A percentile compares a stretch with the other conserved stretches of the same genome.
Evolutionary conservation across 257 asterid species (phyloP).

Genomic region (Petunia axillaris): DNA sequence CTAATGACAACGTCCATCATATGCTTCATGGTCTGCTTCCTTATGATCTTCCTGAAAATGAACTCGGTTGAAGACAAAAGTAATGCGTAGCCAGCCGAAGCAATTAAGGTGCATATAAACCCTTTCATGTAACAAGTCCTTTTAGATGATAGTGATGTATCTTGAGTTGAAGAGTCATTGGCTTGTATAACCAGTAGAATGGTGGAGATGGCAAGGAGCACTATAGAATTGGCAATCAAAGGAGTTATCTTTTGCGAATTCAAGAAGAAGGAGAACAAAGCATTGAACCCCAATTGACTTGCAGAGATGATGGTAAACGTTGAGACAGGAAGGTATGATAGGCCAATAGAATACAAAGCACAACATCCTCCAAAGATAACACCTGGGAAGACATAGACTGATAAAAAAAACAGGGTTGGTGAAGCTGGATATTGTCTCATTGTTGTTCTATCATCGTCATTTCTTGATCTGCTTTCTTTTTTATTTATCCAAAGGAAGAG

Average conservation of each 20-base stretch:
- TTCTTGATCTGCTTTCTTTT: background rate
- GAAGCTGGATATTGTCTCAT: background rate
- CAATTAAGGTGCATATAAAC: slow-evolving; percentile 38
- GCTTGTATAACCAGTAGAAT: slow-evolving; percentile 34
- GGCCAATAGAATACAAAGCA: slow-evolving; percentile 44
- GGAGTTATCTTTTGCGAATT: slow-evolving; percentile 43
- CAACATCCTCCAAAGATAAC: background rate
- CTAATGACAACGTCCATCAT: slow-evolving; percentile 34
- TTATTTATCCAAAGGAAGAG: slow-evolving; percentile 27
- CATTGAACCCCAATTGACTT: slow-evolving; percentile 48
- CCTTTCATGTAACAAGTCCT: slow-evolving; percentile 32
- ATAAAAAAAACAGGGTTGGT: background rate
- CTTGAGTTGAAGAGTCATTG: slow-evolving; percentile 1
- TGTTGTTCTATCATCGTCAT: too few species aligned
- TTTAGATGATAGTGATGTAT: background rate
- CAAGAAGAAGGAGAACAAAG: slow-evolving; percentile 46
- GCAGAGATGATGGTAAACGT: slow-evolving; percentile 45
- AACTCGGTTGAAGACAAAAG: slow-evolving; percentile 31
- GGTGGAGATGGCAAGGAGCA: slow-evolving; percentile 47
- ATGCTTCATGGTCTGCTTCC: slow-evolving; percentile 16
- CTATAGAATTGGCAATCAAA: slow-evolving; percentile 31
- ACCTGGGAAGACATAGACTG: background rate
- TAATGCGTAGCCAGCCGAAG: slow-evolving; percentile 36
- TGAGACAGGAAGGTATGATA: slow-evolving; percentile 42
- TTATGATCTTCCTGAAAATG: slow-evolving; percentile 35